Evolutionary conservation across 257 asterid genomes (phyloP).

Genomic region (Solanum microdontum): DNA sequence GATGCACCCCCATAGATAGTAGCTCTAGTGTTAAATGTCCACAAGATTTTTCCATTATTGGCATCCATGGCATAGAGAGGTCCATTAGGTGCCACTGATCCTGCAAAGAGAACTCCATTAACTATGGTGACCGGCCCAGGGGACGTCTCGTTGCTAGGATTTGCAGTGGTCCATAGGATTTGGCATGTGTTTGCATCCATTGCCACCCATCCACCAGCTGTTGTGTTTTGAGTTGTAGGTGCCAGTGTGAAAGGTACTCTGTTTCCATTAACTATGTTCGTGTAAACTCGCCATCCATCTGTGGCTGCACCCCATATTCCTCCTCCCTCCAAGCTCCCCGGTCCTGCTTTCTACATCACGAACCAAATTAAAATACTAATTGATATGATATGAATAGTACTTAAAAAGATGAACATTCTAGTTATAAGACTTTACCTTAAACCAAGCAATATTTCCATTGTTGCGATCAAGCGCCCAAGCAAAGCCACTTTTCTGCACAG

Average conservation of each 20-base stretch:
- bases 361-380: not conserved
- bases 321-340: conserved; percentile 59
- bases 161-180: conserved; percentile 64
- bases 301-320: conserved; percentile 78
- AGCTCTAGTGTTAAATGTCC: conserved; percentile 52
- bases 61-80: conserved; percentile 74
- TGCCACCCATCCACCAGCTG: conserved; percentile 76
- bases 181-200: conserved; percentile 52
- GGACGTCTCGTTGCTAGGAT: conserved; percentile 59
- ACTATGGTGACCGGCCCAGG: conserved; percentile 54
- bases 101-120: conserved; percentile 57
- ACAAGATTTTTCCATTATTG: conserved; percentile 30
- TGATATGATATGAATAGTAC: not conserved
- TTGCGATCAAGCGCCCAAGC: conserved; percentile 62
- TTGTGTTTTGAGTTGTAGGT: conserved; percentile 40
- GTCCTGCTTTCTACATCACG: conserved; percentile 6
- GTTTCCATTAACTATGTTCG: conserved; percentile 44
- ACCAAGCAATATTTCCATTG: conserved; percentile 39
- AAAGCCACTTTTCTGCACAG: conserved; percentile 67
- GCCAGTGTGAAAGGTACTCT: conserved; percentile 33
- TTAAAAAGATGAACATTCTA: not conserved
- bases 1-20: conserved; percentile 77
- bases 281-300: conserved; percentile 46
- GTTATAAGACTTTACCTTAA: conserved; percentile 16
- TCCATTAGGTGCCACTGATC: conserved; percentile 50